A percentile compares a stretch with the other conserved stretches of the same genome.
Evolutionary conservation across 2,329 filamentous ascomycete genomes (phyloP).

Genomic region (Aspergillus sclerotialis): DNA sequence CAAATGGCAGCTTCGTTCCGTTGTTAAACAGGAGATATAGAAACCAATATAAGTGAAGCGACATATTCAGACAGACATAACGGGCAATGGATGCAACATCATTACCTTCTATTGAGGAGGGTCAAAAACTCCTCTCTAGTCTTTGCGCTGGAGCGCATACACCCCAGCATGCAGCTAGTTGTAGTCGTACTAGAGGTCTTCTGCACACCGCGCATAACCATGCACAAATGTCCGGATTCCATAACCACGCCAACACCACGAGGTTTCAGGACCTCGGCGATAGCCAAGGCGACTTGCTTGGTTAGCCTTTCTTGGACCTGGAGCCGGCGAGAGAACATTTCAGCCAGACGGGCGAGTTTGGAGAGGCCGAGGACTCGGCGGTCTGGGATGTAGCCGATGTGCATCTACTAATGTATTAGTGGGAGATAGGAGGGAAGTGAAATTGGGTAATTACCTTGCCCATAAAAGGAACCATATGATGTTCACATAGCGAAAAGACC

Average conservation of each 20-base stretch:
- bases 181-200: conserved; percentile 83
- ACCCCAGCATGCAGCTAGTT: conserved; percentile 95
- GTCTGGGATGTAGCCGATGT: conserved; percentile 95
- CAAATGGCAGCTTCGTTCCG: conserved; percentile 16
- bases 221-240: conserved; percentile 93
- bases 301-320: conserved; percentile 96
- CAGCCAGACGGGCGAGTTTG: conserved; percentile 89
- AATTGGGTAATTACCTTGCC: conserved; percentile 61
- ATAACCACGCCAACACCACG: conserved; percentile 96
- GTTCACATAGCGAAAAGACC: conserved; percentile 89
- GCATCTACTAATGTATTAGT: conserved; percentile 59
- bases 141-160: conserved; percentile 87
- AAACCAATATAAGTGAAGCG: too few species aligned
- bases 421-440: background rate
- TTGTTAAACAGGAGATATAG: conserved; percentile 16
- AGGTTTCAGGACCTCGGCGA: conserved; percentile 87
- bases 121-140: conserved; percentile 94
- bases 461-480: conserved; percentile 92
- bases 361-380: conserved; percentile 90
- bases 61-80: too few species aligned
- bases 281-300: conserved; percentile 88
- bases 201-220: conserved; percentile 98
- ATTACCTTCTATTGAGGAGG: conserved; percentile 55
- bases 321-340: conserved; percentile 89
- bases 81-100: conserved; percentile 5